phyloP scores from a whole-genome alignment of 257 asterid genomes.

The Verbena officinalis region DNA sequence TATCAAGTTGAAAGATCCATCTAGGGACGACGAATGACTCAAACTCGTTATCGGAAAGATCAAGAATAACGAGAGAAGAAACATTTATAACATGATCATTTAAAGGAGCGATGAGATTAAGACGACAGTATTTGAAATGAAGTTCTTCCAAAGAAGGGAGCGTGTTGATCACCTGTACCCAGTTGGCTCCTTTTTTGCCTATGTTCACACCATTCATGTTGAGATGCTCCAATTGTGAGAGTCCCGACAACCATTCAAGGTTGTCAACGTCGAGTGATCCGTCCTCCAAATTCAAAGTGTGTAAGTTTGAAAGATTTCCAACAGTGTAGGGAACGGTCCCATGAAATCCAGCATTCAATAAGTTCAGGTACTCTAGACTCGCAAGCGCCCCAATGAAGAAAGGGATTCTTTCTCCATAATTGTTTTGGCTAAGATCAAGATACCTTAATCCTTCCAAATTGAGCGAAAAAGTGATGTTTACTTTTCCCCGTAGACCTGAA shows the following conservation, averaged over 20 bases:
- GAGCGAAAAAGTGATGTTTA: neutral
- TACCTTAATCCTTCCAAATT: no score
- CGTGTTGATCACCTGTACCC: slow-evolving; percentile 28
- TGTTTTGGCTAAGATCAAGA: no score
- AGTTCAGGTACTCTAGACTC: no score
- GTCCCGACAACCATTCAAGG: neutral
- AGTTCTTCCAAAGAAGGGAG: slow-evolving; percentile 33
- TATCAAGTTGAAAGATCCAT: slow-evolving; percentile 35
- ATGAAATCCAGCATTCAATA: no score
- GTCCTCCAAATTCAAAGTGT: no score
- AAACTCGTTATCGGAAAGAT: neutral
- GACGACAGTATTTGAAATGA: slow-evolving; percentile 5
- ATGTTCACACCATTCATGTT: no score
- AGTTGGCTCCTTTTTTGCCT: neutral
- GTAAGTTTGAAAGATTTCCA: no score
- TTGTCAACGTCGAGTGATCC: no score
- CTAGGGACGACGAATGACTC: slow-evolving; percentile 3
- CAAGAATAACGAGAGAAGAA: slow-evolving; percentile 24
- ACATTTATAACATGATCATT: neutral
- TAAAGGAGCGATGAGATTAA: neutral
- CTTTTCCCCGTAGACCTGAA: no score
- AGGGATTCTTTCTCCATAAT: no score
- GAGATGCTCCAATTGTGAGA: no score
- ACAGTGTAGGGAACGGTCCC: no score
- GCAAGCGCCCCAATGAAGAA: neutral